phyloP scores from a whole-genome alignment of 1,139 yeast species.

The Kazachstania sp. region DNA sequence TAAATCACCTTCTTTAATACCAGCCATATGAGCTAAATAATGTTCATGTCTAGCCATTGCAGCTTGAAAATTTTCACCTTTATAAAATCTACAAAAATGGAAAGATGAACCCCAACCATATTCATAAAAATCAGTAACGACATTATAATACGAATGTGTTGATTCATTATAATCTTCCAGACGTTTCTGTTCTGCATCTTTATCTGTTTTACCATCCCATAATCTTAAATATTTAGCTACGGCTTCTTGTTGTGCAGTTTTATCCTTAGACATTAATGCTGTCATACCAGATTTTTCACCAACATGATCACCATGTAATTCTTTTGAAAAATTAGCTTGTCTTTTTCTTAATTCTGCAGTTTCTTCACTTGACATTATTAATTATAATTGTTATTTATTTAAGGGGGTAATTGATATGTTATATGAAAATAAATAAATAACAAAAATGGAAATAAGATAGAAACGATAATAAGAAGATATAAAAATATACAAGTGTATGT shows the following conservation, averaged over 20 bases:
- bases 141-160: constrained; percentile 92
- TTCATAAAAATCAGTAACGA: constrained; percentile 93
- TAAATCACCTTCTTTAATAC: constrained; percentile 65
- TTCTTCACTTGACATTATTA: not conserved
- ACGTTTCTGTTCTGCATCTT: constrained; percentile 65
- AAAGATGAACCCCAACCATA: constrained; percentile 99
- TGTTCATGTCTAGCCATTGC: constrained; percentile 98
- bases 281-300: constrained; percentile 60
- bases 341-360: constrained; percentile 31
- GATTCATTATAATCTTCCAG: constrained; percentile 77
- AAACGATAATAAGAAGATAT: too few relatives aligned
- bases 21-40: constrained; percentile 82
- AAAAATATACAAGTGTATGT: too few relatives aligned
- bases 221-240: constrained; percentile 87
- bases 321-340: constrained; percentile 60
- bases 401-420: too few relatives aligned
- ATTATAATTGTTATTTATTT: too few relatives aligned
- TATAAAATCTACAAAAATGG: constrained; percentile 91
- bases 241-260: constrained; percentile 74
- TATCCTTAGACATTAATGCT: constrained; percentile 71
- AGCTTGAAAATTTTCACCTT: constrained; percentile 88
- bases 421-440: too few relatives aligned
- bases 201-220: constrained; percentile 86
- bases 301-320: constrained; percentile 71
- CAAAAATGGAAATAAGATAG: too few relatives aligned